phyloP scores from a whole-genome alignment of 2,329 filamentous ascomycete genomes.

The Leptographium galeiforme region DNA sequence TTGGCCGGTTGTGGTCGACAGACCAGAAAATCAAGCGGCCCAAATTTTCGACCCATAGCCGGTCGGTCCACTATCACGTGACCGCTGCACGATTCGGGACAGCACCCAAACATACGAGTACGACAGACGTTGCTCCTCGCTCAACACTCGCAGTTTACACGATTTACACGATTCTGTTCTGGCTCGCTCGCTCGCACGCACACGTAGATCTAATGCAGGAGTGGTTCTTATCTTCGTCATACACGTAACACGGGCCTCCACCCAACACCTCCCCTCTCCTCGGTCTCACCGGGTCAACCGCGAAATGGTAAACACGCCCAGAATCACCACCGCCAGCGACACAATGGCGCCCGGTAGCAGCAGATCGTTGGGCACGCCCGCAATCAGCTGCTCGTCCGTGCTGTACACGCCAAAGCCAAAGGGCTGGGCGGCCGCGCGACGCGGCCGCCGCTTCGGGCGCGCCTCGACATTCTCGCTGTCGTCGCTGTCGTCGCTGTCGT shows the following conservation, averaged over 20 bases:
- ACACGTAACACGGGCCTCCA: neutral
- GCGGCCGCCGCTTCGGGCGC: constrained; percentile 26
- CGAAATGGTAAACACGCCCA: constrained; percentile 82
- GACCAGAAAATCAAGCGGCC: neutral
- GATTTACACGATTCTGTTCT: too few relatives aligned
- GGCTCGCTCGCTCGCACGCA: neutral
- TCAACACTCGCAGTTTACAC: too few relatives aligned
- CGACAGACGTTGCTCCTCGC: too few relatives aligned
- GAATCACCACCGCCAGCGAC: constrained; percentile 85
- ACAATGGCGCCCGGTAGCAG: constrained; percentile 88
- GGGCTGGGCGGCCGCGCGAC: constrained; percentile 17
- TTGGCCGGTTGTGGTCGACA: neutral
- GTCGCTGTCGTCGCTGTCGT: constrained; percentile 38
- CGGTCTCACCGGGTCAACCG: constrained; percentile 45
- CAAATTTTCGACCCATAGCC: neutral
- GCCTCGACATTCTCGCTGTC: constrained; percentile 22
- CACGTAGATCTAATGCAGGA: too few relatives aligned
- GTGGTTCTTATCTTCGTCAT: neutral
- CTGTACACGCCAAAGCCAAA: constrained; percentile 4
- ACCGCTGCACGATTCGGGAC: too few relatives aligned
- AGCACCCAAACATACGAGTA: too few relatives aligned
- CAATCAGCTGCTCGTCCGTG: constrained; percentile 57
- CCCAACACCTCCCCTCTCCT: neutral
- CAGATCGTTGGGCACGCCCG: constrained; percentile 86
- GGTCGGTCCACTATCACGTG: too few relatives aligned